Evolutionary conservation across 73 alveolate species (phyloP), one percentile per base, ranked within the genome.

Genomic region (Paramecium sexaurelia): DNA sequence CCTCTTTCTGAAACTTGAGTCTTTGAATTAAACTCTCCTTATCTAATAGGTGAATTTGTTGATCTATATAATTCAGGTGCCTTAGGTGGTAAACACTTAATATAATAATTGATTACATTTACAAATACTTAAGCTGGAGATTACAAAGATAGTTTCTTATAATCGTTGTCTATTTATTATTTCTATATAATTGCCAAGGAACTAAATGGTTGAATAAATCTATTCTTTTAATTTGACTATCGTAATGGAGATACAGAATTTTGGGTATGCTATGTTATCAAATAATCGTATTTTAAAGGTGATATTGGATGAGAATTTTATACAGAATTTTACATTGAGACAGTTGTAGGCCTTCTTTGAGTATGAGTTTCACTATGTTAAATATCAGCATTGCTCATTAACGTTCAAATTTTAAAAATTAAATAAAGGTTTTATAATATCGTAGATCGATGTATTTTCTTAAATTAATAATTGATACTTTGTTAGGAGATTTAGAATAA

Each of bases 11-110:
- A 13, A 27, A 33, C 51, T 27, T 66, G 20, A 66, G 51, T 66
- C 20, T 66, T 66, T 6, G 51, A 33, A 66, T 66, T 66, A 66
- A 22, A 66, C 13, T 29, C 5, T 7, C 45, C 45, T 4, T 13
- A 13, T 33, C 84, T 66, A 13, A 10, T 27, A 4, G 84, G 84
- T 11, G 84, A 32, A 33, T 29, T 66, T 66, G 51, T 66, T 24
- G 84, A 32, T 66, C 39, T 33, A 32, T 66, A 27, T 15, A 66
- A 66, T 66, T 29, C 45, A 15, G 84, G 84, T 26, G 51, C 84
- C 26, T 66, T 66, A 11, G 84, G 84, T 29, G 84, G 84, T 33
- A 66, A 66, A 66, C 45, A 32, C 84, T 66, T 29, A 22, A 66
- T 29, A 32, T 66, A 66, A 32, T 3, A 22, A 6, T 4, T 33